Conservation (phyloP, 2,329 filamentous ascomycete species). For the Microascus cirrosus region DNA sequence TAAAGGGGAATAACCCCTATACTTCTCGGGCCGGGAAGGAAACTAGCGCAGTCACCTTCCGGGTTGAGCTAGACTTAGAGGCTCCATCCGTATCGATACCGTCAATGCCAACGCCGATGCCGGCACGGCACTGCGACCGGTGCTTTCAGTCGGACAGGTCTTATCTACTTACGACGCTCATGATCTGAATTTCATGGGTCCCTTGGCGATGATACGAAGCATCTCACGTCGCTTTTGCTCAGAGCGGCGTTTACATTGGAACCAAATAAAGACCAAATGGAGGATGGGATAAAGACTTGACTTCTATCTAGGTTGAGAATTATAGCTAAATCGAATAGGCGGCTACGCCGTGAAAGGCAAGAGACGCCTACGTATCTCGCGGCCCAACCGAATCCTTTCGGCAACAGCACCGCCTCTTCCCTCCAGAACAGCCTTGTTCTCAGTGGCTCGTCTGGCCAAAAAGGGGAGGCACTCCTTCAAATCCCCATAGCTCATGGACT, state of each 20-base stretch:
- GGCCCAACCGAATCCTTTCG: constrained; percentile 8
- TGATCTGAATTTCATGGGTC: no score
- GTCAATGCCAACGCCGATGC: no score
- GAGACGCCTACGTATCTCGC: constrained; percentile 1
- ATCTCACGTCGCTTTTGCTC: no score
- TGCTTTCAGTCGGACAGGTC: no score
- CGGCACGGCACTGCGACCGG: no score
- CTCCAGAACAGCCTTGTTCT: constrained; percentile 11
- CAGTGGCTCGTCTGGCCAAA: constrained; percentile 8
- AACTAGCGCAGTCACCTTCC: background rate
- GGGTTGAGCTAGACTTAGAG: no score
- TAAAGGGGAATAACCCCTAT: no score
- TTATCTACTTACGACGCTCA: no score
- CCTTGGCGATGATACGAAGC: no score
- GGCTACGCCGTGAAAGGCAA: background rate
- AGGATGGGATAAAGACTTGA: background rate
- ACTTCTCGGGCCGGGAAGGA: no score
- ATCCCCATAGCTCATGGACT: constrained; percentile 11
- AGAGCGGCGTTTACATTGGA: no score
- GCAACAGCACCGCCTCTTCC: constrained; percentile 9
- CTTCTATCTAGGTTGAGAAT: background rate
- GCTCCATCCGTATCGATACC: no score
- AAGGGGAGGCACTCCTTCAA: constrained; percentile 9
- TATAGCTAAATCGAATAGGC: background rate
- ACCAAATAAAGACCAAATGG: background rate